phyloP scores from a whole-genome alignment of 2,329 filamentous ascomycete species.

The Penicillium sp. region DNA sequence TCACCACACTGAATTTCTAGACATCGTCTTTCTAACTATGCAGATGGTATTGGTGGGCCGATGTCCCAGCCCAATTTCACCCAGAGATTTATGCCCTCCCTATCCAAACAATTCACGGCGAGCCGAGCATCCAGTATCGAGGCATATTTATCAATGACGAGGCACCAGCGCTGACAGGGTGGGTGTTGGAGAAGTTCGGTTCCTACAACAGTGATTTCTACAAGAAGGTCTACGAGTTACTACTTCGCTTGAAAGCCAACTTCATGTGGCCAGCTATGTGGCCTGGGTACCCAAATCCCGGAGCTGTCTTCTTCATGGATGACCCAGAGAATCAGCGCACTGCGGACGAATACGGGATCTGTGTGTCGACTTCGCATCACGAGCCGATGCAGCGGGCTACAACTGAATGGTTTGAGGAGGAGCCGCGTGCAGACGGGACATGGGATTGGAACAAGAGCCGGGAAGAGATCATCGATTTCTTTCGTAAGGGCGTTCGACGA shows the following conservation, averaged over 20 bases:
- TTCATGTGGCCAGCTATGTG: conserved; percentile 75
- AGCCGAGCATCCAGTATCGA: conserved; percentile 66
- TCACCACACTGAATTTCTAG: neutral
- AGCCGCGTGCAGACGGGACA: conserved; percentile 43
- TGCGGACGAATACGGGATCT: conserved; percentile 71
- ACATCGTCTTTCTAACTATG: neutral
- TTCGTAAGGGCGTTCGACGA: conserved; percentile 65
- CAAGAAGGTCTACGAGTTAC: conserved; percentile 66
- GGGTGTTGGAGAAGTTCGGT: conserved; percentile 56
- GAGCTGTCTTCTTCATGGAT: conserved; percentile 70
- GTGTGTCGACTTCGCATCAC: conserved; percentile 71
- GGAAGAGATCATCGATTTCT: conserved; percentile 66
- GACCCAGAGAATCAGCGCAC: conserved; percentile 67
- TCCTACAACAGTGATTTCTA: conserved; percentile 64
- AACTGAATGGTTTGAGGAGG: conserved; percentile 39
- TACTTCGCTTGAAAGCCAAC: conserved; percentile 69
- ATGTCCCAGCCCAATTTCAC: conserved; percentile 56
- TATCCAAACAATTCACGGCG: conserved; percentile 56
- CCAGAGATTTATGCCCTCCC: conserved; percentile 57
- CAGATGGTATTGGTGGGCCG: conserved; percentile 66
- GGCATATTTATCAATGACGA: conserved; percentile 73
- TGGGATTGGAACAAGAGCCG: conserved; percentile 74
- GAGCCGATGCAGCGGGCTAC: conserved; percentile 68
- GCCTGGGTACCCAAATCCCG: conserved; percentile 40
- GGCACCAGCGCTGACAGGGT: conserved; percentile 66